Base-by-base conservation (phyloP, 2,329 filamentous ascomycete species). In the Phialophora tarda region DNA sequence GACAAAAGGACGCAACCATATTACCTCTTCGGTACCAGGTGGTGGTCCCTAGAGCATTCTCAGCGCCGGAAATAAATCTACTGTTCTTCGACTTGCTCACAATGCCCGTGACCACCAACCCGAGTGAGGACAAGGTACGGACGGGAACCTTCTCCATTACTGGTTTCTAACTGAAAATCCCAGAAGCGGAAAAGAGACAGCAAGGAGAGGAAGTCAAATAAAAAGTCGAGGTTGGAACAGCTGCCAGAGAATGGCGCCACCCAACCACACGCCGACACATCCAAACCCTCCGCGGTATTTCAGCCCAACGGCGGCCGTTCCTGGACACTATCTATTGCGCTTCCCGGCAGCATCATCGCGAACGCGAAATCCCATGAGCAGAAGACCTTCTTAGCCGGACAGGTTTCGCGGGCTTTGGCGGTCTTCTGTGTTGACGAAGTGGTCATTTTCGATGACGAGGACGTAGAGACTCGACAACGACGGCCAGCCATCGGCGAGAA, bases 371-470 rank as follows among this genome's bases (percentile, higher is more conserved):
- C 89, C 10, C 87, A 89, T 69, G 91, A 96, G 67, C 88, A 91
- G 75, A 89, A 92, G 75, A 92, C 89, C 41, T 84, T 85, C 56
- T 83, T 91, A 56, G 89, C 89, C 1, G 91, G 90, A 7, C 88
- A 90, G 70, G 88, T 96, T 61, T 92, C 92, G 5, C 90, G 92
- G 61, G 91, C 91, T 38, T 85, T 92, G 59, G 90, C 91, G 68
- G 89, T 96, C 69, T 96, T 95, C 79, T 89, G 87, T 74, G 85
- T 96, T 71, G 92, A 96, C 75, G 92, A 96, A 79, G 84, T 96
- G 32, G 84, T 96, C 59, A 81, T 96, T 62, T 96, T 91, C 77
- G 88, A 94, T 74, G 92, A 96, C 78, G 84, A 76, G 71, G 34
- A 66, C 63, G 17, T 73, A n/a, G 41, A 70, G 64, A 64, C 71